phyloP scores from a whole-genome alignment of 169 alveolate genomes.

The Theileria orientalis region DNA sequence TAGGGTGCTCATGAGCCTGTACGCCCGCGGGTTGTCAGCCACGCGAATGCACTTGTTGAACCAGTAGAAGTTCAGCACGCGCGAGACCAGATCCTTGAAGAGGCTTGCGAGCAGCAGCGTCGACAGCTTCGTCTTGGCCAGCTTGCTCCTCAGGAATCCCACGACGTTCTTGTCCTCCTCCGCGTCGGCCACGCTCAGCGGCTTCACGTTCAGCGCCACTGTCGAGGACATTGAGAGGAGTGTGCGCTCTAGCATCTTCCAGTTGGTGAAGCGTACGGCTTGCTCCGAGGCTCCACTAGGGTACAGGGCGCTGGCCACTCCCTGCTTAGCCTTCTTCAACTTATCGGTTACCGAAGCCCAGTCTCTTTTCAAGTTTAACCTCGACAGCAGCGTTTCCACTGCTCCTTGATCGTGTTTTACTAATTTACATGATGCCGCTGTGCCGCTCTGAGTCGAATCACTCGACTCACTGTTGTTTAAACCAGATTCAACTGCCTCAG shows the following conservation, averaged over 20 bases:
- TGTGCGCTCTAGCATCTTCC: slow-evolving; percentile 50
- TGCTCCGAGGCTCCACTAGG: not conserved
- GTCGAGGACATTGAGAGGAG: slow-evolving; percentile 26
- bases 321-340: too few species aligned
- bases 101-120: slow-evolving; percentile 24
- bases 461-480: too few species aligned
- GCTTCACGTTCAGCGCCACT: slow-evolving; percentile 28
- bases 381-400: too few species aligned
- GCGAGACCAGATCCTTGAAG: slow-evolving; percentile 40
- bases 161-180: not conserved
- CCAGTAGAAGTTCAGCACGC: slow-evolving; percentile 47
- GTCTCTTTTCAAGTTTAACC: too few species aligned
- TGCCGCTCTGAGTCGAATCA: too few species aligned
- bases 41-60: slow-evolving; percentile 51
- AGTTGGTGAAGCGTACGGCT: slow-evolving; percentile 32
- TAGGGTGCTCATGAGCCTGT: slow-evolving; percentile 40
- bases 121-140: slow-evolving; percentile 23
- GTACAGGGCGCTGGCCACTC: too few species aligned
- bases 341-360: too few species aligned
- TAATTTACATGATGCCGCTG: too few species aligned
- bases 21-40: slow-evolving; percentile 56
- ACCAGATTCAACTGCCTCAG: too few species aligned
- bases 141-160: not conserved
- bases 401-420: too few species aligned
- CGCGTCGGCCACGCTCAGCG: not conserved